phyloP scores from a whole-genome alignment of 2,329 filamentous ascomycete species.

The Scedosporium boydii region DNA sequence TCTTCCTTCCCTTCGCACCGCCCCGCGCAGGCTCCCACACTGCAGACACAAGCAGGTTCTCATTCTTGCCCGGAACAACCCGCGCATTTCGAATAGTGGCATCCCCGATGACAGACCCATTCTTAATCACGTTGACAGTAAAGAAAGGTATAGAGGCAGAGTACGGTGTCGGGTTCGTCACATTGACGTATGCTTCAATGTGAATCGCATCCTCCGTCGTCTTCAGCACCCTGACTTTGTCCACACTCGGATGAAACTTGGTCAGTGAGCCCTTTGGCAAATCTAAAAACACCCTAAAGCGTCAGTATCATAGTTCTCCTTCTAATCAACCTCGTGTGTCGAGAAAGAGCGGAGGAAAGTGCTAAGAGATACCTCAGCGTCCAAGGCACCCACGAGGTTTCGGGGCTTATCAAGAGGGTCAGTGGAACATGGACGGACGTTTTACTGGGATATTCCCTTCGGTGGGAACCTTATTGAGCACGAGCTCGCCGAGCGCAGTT shows the following conservation, averaged over 20 bases:
- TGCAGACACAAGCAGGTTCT: conserved; percentile 55
- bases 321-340: background rate
- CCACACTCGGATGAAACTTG: conserved; percentile 51
- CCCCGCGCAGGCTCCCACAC: conserved; percentile 62
- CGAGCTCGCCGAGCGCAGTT: conserved; percentile 72
- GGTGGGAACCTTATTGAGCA: conserved; percentile 75
- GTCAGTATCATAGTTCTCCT: conserved; percentile 21
- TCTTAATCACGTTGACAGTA: conserved; percentile 66
- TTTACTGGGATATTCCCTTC: conserved; percentile 83
- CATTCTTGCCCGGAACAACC: conserved; percentile 62
- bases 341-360: conserved; percentile 4
- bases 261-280: conserved; percentile 40
- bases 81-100: conserved; percentile 55
- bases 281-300: conserved; percentile 30
- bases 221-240: conserved; percentile 60
- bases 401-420: background rate
- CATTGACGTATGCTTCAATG: conserved; percentile 63
- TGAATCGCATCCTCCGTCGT: conserved; percentile 64
- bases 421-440: conserved; percentile 63
- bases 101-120: conserved; percentile 66
- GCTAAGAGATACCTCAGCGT: conserved; percentile 5
- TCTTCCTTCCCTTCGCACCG: conserved; percentile 48
- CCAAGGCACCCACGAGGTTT: conserved; percentile 1
- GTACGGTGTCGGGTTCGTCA: conserved; percentile 87
- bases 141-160: conserved; percentile 72